These are phyloP conservation scores for Leccinum longicurvipes DNA, from an alignment of 768 basidiomycete genomes.

Conservation along the genomic window DNA sequence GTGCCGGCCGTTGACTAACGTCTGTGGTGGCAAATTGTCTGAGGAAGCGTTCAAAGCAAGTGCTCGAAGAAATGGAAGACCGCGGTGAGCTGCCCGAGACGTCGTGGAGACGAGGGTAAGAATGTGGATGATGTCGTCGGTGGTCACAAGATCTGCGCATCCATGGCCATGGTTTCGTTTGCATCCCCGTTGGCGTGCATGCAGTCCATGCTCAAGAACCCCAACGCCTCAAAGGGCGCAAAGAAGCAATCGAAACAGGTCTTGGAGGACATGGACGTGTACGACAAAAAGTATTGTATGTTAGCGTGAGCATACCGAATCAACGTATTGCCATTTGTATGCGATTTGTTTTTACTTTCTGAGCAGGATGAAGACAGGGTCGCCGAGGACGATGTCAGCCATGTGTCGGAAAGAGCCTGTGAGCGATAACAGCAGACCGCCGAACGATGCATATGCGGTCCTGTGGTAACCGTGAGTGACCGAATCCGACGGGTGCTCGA, in stretches of 20 bases:
- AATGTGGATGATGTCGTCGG: conserved; percentile 19
- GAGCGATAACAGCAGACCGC: conserved; percentile 91
- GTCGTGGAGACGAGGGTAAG: conserved; percentile 1
- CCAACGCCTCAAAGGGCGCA: conserved; percentile 16
- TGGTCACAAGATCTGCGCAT: conserved; percentile 17
- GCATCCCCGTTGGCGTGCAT: background rate
- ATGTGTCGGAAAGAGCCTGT: conserved; percentile 92
- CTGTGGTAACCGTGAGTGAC: conserved; percentile 38
- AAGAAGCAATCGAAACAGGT: conserved; percentile 13
- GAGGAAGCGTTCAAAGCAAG: conserved; percentile 22
- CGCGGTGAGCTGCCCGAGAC: conserved; percentile 12
- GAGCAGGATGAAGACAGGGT: conserved; percentile 87
- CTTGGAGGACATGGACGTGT: conserved; percentile 5
- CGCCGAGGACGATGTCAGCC: conserved; percentile 87
- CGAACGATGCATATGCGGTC: conserved; percentile 95
- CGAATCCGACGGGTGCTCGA: background rate
- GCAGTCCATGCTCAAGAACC: conserved; percentile 24
- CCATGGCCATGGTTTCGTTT: background rate
- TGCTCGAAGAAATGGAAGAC: conserved; percentile 22
- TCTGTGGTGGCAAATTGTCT: conserved; percentile 22
- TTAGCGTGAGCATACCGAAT: conserved; percentile 2
- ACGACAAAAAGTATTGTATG: conserved; percentile 5
- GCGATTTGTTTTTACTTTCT: conserved; percentile 49
- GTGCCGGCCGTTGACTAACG: background rate
- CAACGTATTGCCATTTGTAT: background rate